Evolutionary conservation across 2,329 filamentous ascomycete genomes (phyloP), one percentile per base, ranked within the genome.

Genomic region (Ceratocystis eucalypticola): DNA sequence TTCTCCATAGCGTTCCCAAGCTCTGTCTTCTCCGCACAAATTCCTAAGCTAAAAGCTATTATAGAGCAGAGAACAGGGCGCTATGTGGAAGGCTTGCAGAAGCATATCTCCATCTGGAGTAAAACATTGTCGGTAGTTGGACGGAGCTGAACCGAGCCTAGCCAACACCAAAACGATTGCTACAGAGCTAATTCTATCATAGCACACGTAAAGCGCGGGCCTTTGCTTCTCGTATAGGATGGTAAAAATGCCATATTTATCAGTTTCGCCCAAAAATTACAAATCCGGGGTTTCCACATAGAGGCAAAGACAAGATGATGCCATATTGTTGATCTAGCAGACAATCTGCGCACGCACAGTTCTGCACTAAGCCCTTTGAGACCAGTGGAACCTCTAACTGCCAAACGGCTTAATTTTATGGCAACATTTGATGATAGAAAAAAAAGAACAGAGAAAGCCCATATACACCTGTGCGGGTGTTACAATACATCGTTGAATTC

Each of bases 31-130:
- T 57, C 53, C 53, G 53, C 53, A 57, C 22, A 57, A 57, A 30
- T 22, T 22, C 5, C n/a, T 17, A 57, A n/a, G 22, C 53, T 22
- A 57, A 30, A 57, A 28, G 4, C 4, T 15, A 30, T 28, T 57
- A 22, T 28, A 57, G 10, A 57, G 3, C 12, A 59, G 22, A 59
- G 25, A 59, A 59, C 53, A n/a, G 53, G 53, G 25, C 53, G 25
- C 53, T 59, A 59, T 59, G 53, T n/a, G 53, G 53, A 59, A 33
- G 25, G 5, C 53, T 41, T 59, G 53, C 53, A 59, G 37, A 59
- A 59, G 53, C 53, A 25, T 59, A 59, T 33, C 28, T 30, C 5
- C 30, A 59, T 33, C 28, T 17, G 25, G 53, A 57, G 25, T 33
- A 57, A 57, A 57, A 17, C 53, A 22, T 5, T 28, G 0, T 59